Base-by-base conservation (phyloP, 441 rosid species). In the Raphanus hybrid region DNA sequence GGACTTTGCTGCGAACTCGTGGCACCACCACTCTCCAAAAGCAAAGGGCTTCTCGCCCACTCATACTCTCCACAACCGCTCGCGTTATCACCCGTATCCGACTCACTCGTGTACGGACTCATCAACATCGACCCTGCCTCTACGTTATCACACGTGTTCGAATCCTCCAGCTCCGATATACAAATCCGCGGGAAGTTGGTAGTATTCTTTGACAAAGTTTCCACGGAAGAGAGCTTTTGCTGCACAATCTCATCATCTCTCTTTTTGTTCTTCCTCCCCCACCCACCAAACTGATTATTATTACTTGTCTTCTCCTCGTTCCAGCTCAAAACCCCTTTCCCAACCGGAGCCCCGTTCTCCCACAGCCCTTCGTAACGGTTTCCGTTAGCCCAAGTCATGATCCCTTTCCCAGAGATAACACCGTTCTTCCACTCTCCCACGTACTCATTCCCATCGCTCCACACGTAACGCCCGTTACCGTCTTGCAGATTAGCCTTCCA, bases 401-500 rank as follows among this genome's bases (percentile, higher is more conserved):
- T 61, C 4, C 87, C 87, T 75, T 70, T 81, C 43, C 87, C 87
- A 4, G 45, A 80, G 32, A 85, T 78, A 70, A 81, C 81, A 9
- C 87, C 87, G 27, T 82, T 82, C 77, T 78, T 78, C 82, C 82
- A 82, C 59, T 82, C 84, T 16, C 87, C 87, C 0, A 78, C 74
- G 58, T 85, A 85, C 81, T 76, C 84, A 57, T 80, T 85, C 43
- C 85, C 87, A 55, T 85, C 84, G 18, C 82, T 76, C 87, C 87
- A 85, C 20, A 80, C 78, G 23, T 85, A 85, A 60, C 85, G 81
- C 70, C 87, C 87, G 5, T 59, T 50, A 14, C 87, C 87, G 50
- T 85, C 87, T 74, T 85, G 87, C 2, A 85, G 67, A 67, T 80
- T 82, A 10, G 80, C 75, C 15, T 81, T 78, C 85, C 87, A 85